Base-by-base conservation (phyloP, 2,329 filamentous ascomycete species). In the Lachnellula suecica region DNA sequence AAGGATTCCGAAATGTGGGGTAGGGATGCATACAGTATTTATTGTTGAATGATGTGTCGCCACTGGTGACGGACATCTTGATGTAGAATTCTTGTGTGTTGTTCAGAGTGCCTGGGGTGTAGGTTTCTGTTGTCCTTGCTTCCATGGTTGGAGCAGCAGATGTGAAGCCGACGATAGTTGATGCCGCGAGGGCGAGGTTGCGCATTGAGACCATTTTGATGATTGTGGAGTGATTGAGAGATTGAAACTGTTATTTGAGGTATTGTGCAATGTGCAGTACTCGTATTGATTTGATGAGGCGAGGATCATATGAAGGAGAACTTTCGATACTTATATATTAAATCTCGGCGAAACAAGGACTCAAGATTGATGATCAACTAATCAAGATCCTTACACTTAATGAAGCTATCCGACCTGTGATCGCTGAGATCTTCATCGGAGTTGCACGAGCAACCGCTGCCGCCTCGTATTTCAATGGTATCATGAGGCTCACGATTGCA, bases 41-140 rank as follows among this genome's bases (percentile, higher is more conserved):
- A 10, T 35, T 34, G 20, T 49, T 29, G 37, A 50, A 53, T 6
- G 15, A 46, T 17, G 41, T 42, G 17, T 24, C 23, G 17, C 51
- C 51, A 5, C 35, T 31, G 3, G 22, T 49, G 2, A 40, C 46
- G 15, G 17, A 25, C 42, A 53, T 41, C 2, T 49, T 13, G 11
- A 51, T 41, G 35, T 51, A 47, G 24, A 46, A 51, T 19, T 46
- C 42, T 52, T 55, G 59, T 6, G 60, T 64, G 22, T 58, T 63
- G 46, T 64, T 64, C 19, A 48, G 44, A 5, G 53, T 61, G 4
- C 59, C 59, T 1, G 61, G 54, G 4, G 40, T 27, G n/a, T 22
- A 62, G 1, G 49, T 15, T 11, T 44, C 38, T 49, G 58, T 59
- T 43, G 53, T 50, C 9, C 22, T 15, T 17, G 35, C 27, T 3